These are phyloP conservation scores for Peribolospora baueri DNA, from an alignment of 768 basidiomycete genomes.

Conservation along the genomic window DNA sequence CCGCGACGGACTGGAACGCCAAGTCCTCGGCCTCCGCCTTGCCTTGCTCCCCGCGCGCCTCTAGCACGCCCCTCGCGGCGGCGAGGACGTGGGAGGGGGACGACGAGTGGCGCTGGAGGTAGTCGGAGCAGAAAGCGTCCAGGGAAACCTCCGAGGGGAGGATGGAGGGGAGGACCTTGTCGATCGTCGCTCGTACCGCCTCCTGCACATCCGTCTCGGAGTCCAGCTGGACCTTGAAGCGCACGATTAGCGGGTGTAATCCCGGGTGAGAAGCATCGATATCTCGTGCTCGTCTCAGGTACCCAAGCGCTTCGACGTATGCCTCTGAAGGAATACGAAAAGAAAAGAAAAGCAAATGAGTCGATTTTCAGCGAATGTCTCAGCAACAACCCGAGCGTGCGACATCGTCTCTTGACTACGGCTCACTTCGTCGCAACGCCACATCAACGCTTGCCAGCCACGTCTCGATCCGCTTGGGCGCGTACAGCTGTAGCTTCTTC, in stretches of 20 bases:
- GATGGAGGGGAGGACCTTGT: conserved; percentile 30
- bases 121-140: conserved; percentile 50
- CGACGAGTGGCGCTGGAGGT: conserved; percentile 37
- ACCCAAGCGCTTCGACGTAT: conserved; percentile 49
- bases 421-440: conserved; percentile 50
- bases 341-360: neutral
- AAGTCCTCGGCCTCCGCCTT: conserved; percentile 37
- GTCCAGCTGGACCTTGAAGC: conserved; percentile 23
- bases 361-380: neutral
- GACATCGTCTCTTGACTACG: neutral
- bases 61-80: conserved; percentile 32
- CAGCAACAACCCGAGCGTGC: neutral
- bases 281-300: conserved; percentile 33
- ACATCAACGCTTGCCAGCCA: conserved; percentile 64
- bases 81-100: conserved; percentile 35
- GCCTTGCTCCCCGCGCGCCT: conserved; percentile 23
- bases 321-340: conserved; percentile 31
- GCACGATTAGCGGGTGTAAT: conserved; percentile 43
- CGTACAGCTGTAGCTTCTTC: conserved; percentile 33
- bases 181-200: conserved; percentile 26
- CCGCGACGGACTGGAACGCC: conserved; percentile 28
- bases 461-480: conserved; percentile 33
- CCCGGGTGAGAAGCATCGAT: conserved; percentile 37
- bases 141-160: conserved; percentile 34
- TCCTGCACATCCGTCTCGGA: neutral